Conservation (phyloP, 495 filamentous ascomycete genomes). For the Hypoxylon lenormandii region DNA sequence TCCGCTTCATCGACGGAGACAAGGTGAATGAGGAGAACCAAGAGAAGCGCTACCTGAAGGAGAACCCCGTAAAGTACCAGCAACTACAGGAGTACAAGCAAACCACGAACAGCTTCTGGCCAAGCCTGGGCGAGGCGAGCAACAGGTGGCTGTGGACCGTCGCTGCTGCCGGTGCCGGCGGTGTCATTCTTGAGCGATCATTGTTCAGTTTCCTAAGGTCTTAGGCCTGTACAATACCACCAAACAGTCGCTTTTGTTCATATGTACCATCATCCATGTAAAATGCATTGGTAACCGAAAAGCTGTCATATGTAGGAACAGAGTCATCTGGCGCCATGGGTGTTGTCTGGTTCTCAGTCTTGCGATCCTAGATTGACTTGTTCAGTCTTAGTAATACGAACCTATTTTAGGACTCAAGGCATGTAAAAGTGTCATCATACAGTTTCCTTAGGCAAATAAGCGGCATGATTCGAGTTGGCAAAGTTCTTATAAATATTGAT, state of each 20-base stretch:
- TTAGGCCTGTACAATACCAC: conserved; percentile 10
- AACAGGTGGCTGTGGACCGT: conserved; percentile 69
- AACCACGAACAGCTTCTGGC: conserved; percentile 71
- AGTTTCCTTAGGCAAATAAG: too few species aligned
- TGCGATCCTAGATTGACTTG: too few species aligned
- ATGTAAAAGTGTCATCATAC: too few species aligned
- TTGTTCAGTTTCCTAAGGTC: conserved; percentile 9
- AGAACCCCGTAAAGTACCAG: conserved; percentile 62
- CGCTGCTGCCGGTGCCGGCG: conserved; percentile 58
- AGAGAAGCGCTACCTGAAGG: conserved; percentile 60
- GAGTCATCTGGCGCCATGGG: too few species aligned
- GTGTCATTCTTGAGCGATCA: conserved; percentile 47
- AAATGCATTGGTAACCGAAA: too few species aligned
- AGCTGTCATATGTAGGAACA: too few species aligned
- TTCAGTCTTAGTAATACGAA: too few species aligned
- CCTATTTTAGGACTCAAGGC: too few species aligned
- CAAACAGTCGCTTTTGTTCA: not conserved
- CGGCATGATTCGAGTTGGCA: too few species aligned
- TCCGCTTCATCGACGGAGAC: conserved; percentile 67
- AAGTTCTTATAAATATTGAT: too few species aligned
- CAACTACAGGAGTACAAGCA: conserved; percentile 62
- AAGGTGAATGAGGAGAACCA: conserved; percentile 66
- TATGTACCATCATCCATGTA: not conserved
- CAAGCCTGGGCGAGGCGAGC: conserved; percentile 56
- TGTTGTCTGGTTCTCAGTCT: too few species aligned